Percentiles rank a stretch among this genome's conserved stretches.
These are phyloP conservation scores for Tolypocladium guangdongense DNA, from an alignment of 2,329 filamentous ascomycete species.

Conservation along the genomic window DNA sequence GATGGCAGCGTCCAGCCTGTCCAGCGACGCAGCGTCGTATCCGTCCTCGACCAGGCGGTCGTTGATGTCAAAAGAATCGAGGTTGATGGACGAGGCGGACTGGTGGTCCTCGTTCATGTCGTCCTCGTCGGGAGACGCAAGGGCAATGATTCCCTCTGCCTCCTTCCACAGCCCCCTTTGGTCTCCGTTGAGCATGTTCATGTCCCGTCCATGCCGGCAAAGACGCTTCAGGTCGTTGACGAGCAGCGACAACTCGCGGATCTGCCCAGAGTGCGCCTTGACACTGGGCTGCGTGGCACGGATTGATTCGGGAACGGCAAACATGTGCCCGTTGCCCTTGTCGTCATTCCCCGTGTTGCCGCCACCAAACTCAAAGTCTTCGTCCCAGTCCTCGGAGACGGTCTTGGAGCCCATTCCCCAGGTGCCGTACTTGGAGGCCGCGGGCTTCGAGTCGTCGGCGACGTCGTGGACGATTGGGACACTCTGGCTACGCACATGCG, in stretches of 20 bases:
- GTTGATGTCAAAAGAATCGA: constrained; percentile 28
- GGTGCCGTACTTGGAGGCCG: constrained; percentile 64
- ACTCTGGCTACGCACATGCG: constrained; percentile 71
- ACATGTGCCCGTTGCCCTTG: constrained; percentile 19
- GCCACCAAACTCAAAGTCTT: constrained; percentile 69
- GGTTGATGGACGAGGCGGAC: constrained; percentile 26
- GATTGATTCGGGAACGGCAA: constrained; percentile 59
- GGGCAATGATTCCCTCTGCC: constrained; percentile 75
- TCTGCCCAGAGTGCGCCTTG: constrained; percentile 72
- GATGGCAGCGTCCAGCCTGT: constrained; percentile 31
- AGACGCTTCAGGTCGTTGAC: constrained; percentile 77
- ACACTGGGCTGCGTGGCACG: constrained; percentile 74
- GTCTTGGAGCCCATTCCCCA: constrained; percentile 74
- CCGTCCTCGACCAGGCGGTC: constrained; percentile 35
- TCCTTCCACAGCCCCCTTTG: constrained; percentile 61
- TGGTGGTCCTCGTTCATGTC: constrained; percentile 25
- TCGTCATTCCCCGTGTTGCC: constrained; percentile 27
- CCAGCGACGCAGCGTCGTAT: constrained; percentile 34
- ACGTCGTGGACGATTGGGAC: constrained; percentile 61
- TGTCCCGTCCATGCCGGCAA: constrained; percentile 55
- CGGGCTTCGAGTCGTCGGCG: constrained; percentile 40
- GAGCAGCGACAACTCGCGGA: constrained; percentile 67
- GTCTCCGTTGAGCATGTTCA: constrained; percentile 52
- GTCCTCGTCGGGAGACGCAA: constrained; percentile 62
- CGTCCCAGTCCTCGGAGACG: constrained; percentile 79